A percentile compares a stretch with the other conserved stretches of the same genome.
These are phyloP conservation scores for Hyphopichia khmerensis DNA, from an alignment of 1,139 yeast genomes.

Conservation along the genomic window DNA sequence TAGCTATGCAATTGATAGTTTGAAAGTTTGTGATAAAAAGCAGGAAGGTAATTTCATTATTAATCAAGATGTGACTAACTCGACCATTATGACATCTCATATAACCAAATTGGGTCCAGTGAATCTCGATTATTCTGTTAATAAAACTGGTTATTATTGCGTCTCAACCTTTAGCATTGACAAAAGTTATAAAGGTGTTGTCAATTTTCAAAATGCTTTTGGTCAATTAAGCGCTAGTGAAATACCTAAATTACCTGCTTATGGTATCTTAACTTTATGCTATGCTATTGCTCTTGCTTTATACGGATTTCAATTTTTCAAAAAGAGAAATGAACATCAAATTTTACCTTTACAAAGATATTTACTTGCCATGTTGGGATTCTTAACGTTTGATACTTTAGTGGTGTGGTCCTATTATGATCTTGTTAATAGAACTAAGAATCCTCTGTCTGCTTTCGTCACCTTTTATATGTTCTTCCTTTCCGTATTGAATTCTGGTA, in stretches of 20 bases:
- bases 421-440: conserved; percentile 61
- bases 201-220: conserved; percentile 85
- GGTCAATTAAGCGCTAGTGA: conserved; percentile 89
- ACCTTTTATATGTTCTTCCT: conserved; percentile 74
- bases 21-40: conserved; percentile 50
- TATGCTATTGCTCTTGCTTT: conserved; percentile 79
- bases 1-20: conserved; percentile 57
- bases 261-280: conserved; percentile 80
- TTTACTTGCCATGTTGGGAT: conserved; percentile 79
- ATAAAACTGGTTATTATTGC: conserved; percentile 88
- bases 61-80: conserved; percentile 41
- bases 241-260: conserved; percentile 86
- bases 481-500: conserved; percentile 74
- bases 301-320: conserved; percentile 83
- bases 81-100: conserved; percentile 56
- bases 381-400: conserved; percentile 80
- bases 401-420: conserved; percentile 93
- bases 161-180: conserved; percentile 59
- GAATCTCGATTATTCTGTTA: conserved; percentile 61
- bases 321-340: conserved; percentile 73
- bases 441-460: conserved; percentile 58
- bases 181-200: conserved; percentile 55
- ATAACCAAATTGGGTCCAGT: conserved; percentile 60
- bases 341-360: conserved; percentile 89
- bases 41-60: conserved; percentile 65